These are phyloP conservation scores for Pyricularia grisea DNA, from an alignment of 2,329 filamentous ascomycete species.

Conservation along the genomic window DNA sequence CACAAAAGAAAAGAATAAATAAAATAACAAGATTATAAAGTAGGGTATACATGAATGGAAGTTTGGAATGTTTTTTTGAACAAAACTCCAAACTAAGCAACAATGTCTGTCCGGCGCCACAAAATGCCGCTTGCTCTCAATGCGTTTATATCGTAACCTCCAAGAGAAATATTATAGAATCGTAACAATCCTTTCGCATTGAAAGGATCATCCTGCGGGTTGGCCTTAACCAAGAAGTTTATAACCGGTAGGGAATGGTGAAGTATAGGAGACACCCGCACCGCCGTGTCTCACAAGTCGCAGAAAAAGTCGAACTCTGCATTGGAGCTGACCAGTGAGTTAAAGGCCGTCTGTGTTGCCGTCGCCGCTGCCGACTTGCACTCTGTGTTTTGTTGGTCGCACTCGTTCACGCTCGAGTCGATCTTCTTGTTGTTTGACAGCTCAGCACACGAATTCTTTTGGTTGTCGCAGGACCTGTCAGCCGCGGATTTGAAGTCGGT, in stretches of 20 bases:
- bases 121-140: neutral
- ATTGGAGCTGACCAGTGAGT: constrained; percentile 26
- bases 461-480: constrained; percentile 35
- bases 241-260: neutral
- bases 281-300: constrained; percentile 20
- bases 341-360: constrained; percentile 21
- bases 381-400: constrained; percentile 31
- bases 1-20: neutral
- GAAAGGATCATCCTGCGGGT: neutral
- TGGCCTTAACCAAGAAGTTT: neutral
- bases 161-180: neutral
- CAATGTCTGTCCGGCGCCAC: neutral
- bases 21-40: neutral
- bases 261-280: neutral
- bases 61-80: neutral
- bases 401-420: constrained; percentile 29
- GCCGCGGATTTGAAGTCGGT: constrained; percentile 31
- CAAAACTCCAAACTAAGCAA: neutral
- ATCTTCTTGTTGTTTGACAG: constrained; percentile 25
- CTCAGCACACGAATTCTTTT: constrained; percentile 37
- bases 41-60: neutral
- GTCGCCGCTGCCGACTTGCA: constrained; percentile 26
- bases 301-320: constrained; percentile 38
- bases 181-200: neutral
- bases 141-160: neutral